Evolutionary conservation across 23 red algal species (phyloP).

Genomic region (Cyanidiococcus yangmingshanensis): DNA sequence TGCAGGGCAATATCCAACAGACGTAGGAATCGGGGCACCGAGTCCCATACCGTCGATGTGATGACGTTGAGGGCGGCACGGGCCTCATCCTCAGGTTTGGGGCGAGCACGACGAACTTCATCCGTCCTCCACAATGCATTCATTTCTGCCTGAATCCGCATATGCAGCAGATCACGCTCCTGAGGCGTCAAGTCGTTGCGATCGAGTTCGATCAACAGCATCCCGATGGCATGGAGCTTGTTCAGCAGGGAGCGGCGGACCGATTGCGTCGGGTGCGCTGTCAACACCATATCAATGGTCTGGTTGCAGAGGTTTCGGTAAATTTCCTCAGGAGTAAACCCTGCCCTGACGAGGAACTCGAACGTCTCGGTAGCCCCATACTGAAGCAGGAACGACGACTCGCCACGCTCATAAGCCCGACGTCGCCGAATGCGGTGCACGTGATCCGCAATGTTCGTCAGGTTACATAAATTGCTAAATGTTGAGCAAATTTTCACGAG

Average conservation of each 20-base stretch:
- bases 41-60: slow-evolving; percentile 84
- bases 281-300: slow-evolving; percentile 93
- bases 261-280: slow-evolving; percentile 95
- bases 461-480: slow-evolving; percentile 90
- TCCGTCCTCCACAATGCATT: slow-evolving; percentile 74
- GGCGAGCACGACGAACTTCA: slow-evolving; percentile 81
- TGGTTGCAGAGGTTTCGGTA: slow-evolving; percentile 45
- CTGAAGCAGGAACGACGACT: slow-evolving; percentile 53
- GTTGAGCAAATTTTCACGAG: slow-evolving; percentile 74
- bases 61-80: slow-evolving; percentile 76
- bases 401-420: slow-evolving; percentile 67
- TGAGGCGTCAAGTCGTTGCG: slow-evolving; percentile 57
- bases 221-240: slow-evolving; percentile 78
- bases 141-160: slow-evolving; percentile 29
- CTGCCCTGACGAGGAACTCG: slow-evolving; percentile 53
- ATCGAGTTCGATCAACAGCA: slow-evolving; percentile 53
- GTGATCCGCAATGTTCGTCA: slow-evolving; percentile 85
- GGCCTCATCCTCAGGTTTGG: slow-evolving; percentile 89
- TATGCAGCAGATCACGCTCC: slow-evolving; percentile 35
- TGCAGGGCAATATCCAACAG: slow-evolving; percentile 53
- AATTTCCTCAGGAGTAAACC: slow-evolving; percentile 53
- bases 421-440: slow-evolving; percentile 85
- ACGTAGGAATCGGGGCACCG: slow-evolving; percentile 62
- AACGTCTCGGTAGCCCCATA: slow-evolving; percentile 63
- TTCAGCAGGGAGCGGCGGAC: slow-evolving; percentile 67